Conservation (phyloP, 768 basidiomycete genomes). For the Lepiota venenata region DNA sequence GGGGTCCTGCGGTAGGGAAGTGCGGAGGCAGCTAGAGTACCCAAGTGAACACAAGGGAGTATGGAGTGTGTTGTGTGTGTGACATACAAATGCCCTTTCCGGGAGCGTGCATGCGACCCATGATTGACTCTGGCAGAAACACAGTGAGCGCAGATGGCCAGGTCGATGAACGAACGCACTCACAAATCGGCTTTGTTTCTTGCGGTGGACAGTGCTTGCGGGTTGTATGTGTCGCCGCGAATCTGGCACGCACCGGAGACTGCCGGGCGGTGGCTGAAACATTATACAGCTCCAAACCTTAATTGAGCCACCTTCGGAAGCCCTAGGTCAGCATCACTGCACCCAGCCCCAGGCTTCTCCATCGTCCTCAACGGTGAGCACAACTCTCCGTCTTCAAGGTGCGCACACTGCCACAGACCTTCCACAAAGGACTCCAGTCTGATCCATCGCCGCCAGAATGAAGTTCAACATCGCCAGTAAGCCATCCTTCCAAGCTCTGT, state of each 20-base stretch:
- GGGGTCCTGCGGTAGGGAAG: conserved; percentile 96
- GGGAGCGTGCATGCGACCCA: conserved; percentile 99
- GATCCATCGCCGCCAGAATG: conserved; percentile 52
- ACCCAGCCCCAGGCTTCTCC: conserved; percentile 34
- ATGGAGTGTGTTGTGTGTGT: conserved; percentile 22
- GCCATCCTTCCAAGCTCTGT: conserved; percentile 26
- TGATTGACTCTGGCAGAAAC: conserved; percentile 40
- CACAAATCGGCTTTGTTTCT: conserved; percentile 32
- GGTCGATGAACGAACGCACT: too few relatives aligned
- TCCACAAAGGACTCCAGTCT: conserved; percentile 17
- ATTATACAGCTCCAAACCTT: conserved; percentile 67
- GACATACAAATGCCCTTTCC: conserved; percentile 98
- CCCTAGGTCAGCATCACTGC: conserved; percentile 34
- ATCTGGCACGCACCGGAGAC: conserved; percentile 20
- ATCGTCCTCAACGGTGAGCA: conserved; percentile 42
- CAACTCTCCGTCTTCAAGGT: conserved; percentile 31
- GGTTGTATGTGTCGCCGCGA: conserved; percentile 18
- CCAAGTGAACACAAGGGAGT: background rate
- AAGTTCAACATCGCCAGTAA: conserved; percentile 97
- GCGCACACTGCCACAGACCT: conserved; percentile 1
- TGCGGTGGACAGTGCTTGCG: conserved; percentile 40
- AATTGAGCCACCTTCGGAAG: conserved; percentile 30
- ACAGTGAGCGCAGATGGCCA: too few relatives aligned
- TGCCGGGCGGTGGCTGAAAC: conserved; percentile 41
- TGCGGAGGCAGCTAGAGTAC: conserved; percentile 75